A percentile compares a stretch with the other conserved stretches of the same genome.
phyloP scores from a whole-genome alignment of 1,139 yeast species.

The Hyphopichia wangnamkhiaoensis region DNA sequence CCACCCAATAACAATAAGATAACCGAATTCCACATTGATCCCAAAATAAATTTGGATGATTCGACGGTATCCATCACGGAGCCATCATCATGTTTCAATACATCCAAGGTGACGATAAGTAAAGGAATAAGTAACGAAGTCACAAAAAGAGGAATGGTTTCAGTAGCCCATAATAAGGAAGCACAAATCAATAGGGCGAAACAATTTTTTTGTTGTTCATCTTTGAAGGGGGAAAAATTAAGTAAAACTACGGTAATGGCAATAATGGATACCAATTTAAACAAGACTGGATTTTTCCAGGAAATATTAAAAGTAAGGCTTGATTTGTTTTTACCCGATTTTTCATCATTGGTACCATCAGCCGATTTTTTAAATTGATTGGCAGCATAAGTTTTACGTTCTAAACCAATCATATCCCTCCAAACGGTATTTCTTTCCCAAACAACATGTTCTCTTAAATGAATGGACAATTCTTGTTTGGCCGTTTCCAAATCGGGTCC shows the following conservation, averaged over 20 bases:
- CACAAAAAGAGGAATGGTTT: conserved; percentile 67
- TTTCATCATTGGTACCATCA: conserved; percentile 12
- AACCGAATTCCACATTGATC: conserved; percentile 75
- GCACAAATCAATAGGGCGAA: conserved; percentile 69
- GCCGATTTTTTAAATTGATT: conserved; percentile 19
- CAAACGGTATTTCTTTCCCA: conserved; percentile 77
- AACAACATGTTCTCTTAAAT: conserved; percentile 69
- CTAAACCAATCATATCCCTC: conserved; percentile 85
- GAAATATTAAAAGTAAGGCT: conserved; percentile 37
- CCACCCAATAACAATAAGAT: conserved; percentile 72
- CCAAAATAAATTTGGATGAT: conserved; percentile 56
- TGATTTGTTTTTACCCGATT: conserved; percentile 10
- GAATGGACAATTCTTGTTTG: conserved; percentile 54
- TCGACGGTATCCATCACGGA: conserved; percentile 51
- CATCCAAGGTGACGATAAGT: conserved; percentile 54
- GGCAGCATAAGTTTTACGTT: conserved; percentile 58
- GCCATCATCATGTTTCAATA: conserved; percentile 60
- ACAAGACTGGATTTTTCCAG: conserved; percentile 40
- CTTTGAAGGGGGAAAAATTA: conserved; percentile 58
- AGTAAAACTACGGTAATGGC: conserved; percentile 48
- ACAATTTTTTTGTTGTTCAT: conserved; percentile 61
- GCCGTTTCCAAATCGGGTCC: conserved; percentile 43
- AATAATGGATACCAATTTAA: conserved; percentile 48
- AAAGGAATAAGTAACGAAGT: conserved; percentile 67
- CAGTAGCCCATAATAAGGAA: conserved; percentile 75